Percentiles rank a stretch among this genome's conserved stretches.
These are phyloP conservation scores for Auxenochlorella protothecoides DNA, from an alignment of 139 green algal species.

Conservation along the genomic window DNA sequence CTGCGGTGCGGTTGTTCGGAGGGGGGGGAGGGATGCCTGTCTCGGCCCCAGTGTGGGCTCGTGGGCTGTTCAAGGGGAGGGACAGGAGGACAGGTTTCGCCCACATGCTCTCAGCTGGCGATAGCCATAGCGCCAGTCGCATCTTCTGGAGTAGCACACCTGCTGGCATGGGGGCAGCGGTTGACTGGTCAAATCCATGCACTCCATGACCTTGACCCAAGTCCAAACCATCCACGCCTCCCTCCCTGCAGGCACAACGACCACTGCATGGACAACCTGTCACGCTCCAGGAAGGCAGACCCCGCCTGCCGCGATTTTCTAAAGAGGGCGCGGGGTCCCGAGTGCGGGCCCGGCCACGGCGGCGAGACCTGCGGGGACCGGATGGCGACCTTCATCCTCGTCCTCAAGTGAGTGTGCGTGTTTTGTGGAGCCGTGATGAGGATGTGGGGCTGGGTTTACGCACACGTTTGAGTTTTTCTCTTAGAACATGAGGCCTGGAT, in stretches of 20 bases:
- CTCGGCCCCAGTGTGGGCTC: too few species aligned
- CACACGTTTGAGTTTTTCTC: background rate
- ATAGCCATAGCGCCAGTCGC: too few species aligned
- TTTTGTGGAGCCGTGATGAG: too few species aligned
- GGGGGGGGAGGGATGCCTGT: background rate
- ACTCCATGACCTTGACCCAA: too few species aligned
- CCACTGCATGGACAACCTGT: conserved; percentile 16
- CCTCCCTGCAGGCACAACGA: conserved; percentile 17
- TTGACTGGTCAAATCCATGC: too few species aligned
- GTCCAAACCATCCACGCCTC: too few species aligned
- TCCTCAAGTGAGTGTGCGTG: background rate
- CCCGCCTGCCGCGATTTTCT: conserved; percentile 21
- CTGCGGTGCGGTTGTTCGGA: background rate
- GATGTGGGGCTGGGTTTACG: background rate
- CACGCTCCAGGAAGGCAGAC: background rate
- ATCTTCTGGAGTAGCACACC: too few species aligned
- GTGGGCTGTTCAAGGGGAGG: too few species aligned
- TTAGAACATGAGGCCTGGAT: too few species aligned
- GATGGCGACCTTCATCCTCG: conserved; percentile 28
- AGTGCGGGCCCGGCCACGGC: conserved; percentile 18
- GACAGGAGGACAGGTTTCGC: too few species aligned
- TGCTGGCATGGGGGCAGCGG: too few species aligned
- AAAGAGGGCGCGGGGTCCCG: conserved; percentile 21
- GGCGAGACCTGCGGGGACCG: conserved; percentile 28
- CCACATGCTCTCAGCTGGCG: too few species aligned